These are phyloP conservation scores for Chaetoceros tenuissimus DNA, from an alignment of 108 stramenopile species.

Conservation along the genomic window DNA sequence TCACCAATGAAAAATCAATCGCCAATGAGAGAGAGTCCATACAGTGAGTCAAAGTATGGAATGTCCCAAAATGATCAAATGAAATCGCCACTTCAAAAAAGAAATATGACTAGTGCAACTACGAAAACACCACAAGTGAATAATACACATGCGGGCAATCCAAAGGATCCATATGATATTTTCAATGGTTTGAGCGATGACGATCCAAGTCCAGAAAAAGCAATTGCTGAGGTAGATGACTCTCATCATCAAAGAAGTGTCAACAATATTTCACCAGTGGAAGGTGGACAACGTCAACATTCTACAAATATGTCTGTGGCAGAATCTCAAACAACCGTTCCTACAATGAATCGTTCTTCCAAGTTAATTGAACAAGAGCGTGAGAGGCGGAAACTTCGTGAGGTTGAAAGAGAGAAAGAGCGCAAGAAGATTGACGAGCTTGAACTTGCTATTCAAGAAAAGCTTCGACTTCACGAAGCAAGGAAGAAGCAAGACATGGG, in stretches of 20 bases:
- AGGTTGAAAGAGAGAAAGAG: background rate
- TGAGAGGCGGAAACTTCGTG: background rate
- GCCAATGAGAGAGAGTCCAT: background rate
- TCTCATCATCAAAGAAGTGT: background rate
- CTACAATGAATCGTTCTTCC: background rate
- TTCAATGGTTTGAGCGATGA: background rate
- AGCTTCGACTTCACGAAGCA: background rate
- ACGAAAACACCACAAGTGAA: background rate
- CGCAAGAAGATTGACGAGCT: background rate
- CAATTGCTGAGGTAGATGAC: background rate
- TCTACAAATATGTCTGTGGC: background rate
- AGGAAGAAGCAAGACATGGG: background rate
- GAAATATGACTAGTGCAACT: background rate
- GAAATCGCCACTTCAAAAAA: background rate
- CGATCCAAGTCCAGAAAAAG: background rate
- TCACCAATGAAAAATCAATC: background rate
- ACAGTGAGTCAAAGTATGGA: background rate
- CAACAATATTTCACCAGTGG: background rate
- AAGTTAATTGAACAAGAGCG: background rate
- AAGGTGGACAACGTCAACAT: background rate
- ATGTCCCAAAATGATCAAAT: too few relatives aligned
- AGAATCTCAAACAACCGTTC: background rate
- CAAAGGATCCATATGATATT: background rate
- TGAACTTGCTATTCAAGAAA: background rate
- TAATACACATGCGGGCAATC: background rate